Base-by-base conservation (phyloP, 768 basidiomycete genomes). In the Plicaturopsis crispa region DNA sequence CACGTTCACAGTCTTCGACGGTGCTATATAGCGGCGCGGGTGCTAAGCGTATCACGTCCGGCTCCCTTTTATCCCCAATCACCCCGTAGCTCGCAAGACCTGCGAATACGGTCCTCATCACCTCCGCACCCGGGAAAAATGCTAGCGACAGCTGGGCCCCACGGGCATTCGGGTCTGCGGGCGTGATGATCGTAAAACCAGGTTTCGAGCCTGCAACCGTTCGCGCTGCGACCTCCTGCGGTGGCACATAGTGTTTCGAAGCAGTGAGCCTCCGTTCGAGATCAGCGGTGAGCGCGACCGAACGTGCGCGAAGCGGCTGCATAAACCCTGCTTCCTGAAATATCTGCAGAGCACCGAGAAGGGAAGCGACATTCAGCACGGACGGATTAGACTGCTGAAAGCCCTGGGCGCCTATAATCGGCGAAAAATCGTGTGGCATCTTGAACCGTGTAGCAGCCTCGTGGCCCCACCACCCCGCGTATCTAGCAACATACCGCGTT, bases 381-480 rank as follows among this genome's bases (percentile, higher is more conserved):
- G 80, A 84, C 6, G 96, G 92, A 62, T 97, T 98, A 26, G 93
- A 97, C 59, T 94, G 85, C 55, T 96, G 93, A 63, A 86, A 97
- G 30, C 92, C 92, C 57, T 90, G 85, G 1, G 96, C 96, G 39
- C 96, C 96, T 14, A 70, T 72, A 45, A 88, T 85, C 6, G 92
- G 84, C 34, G 74, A 73, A 63, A 96, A 99, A 36, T 53, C 67
- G 10, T 82, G 67, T 19, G 85, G 82, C 94, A 98, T 98, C 39
- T 73, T 65, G 66, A 99, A 98, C 21, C 96, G 82, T 26, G 91
- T 93, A 38, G 66, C 54, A 20, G 80, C 71, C 50, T 90, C 79
- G 57, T 97, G 92, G 32, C 96, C 96, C 94, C 94, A 99, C 96
- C 96, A 99, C 32, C 96, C 96, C 28, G 90, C 81, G 44, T 78